Percentiles rank a stretch among this genome's conserved stretches.
phyloP scores from a whole-genome alignment of 441 rosid species.

The Syzygium malaccense region DNA sequence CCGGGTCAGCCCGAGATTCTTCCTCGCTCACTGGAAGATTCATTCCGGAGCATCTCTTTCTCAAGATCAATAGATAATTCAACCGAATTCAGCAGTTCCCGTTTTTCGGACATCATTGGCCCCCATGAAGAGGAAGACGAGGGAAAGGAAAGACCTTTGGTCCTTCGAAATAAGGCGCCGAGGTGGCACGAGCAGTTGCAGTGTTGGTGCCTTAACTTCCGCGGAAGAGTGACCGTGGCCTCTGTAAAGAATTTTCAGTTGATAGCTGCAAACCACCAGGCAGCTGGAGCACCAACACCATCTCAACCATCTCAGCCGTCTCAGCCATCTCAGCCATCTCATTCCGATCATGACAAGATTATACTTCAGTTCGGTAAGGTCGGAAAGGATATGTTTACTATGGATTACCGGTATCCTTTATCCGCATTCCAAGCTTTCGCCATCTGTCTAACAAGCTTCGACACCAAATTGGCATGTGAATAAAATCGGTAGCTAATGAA shows the following conservation, averaged over 20 bases:
- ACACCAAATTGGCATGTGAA: constrained; percentile 18
- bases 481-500: not conserved
- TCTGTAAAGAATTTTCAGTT: constrained; percentile 20
- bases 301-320: not conserved
- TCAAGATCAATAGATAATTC: constrained; percentile 6
- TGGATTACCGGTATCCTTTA: constrained; percentile 17
- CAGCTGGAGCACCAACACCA: not conserved
- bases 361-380: constrained; percentile 20
- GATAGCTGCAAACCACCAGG: constrained; percentile 9
- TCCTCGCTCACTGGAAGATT: constrained; percentile 13
- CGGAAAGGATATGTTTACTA: constrained; percentile 15
- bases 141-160: constrained; percentile 8
- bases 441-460: constrained; percentile 9
- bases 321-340: constrained; percentile 5
- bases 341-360: constrained; percentile 11
- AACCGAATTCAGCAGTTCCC: constrained; percentile 11
- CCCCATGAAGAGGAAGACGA: constrained; percentile 8
- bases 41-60: constrained; percentile 16
- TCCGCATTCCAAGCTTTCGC: constrained; percentile 20
- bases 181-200: constrained; percentile 21
- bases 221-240: constrained; percentile 16
- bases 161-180: constrained; percentile 11
- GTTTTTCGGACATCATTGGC: constrained; percentile 7
- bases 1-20: constrained; percentile 15
- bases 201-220: constrained; percentile 19